phyloP scores from a whole-genome alignment of 768 basidiomycete genomes.

The Leccinum olivaceopallidum region DNA sequence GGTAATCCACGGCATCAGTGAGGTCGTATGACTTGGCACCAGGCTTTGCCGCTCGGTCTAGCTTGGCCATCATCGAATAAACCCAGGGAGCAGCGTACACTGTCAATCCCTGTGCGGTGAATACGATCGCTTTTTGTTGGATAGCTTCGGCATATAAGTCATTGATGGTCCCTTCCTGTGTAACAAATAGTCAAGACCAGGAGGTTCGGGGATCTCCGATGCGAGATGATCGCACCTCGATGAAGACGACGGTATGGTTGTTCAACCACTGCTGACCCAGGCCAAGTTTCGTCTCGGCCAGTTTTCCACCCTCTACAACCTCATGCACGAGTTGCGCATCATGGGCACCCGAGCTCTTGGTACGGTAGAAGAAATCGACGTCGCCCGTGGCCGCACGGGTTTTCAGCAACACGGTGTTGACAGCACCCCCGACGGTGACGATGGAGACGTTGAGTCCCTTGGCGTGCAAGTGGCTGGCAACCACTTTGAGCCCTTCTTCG shows the following conservation, averaged over 20 bases:
- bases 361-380: slow-evolving; percentile 15
- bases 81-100: slow-evolving; percentile 16
- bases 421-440: slow-evolving; percentile 11
- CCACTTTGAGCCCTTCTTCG: slow-evolving; percentile 4
- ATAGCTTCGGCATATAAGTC: slow-evolving; percentile 5
- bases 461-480: slow-evolving; percentile 4
- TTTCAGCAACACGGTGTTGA: slow-evolving; percentile 9
- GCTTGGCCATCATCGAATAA: slow-evolving; percentile 11
- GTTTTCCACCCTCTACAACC: neutral
- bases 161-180: slow-evolving; percentile 1
- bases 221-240: neutral
- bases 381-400: slow-evolving; percentile 11
- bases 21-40: slow-evolving; percentile 12
- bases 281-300: neutral
- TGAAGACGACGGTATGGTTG: slow-evolving; percentile 9
- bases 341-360: neutral
- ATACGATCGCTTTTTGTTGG: slow-evolving; percentile 5
- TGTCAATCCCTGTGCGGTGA: slow-evolving; percentile 8
- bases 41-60: slow-evolving; percentile 8
- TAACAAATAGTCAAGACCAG: neutral
- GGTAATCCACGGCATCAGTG: slow-evolving; percentile 11
- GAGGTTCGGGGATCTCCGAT: neutral
- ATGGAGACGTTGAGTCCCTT: slow-evolving; percentile 6
- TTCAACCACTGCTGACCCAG: slow-evolving; percentile 12
- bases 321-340: neutral